Evolutionary conservation across 176 grass and related monocot genomes (phyloP), one percentile per base, ranked within the genome.

Genomic region (Secale cereale): DNA sequence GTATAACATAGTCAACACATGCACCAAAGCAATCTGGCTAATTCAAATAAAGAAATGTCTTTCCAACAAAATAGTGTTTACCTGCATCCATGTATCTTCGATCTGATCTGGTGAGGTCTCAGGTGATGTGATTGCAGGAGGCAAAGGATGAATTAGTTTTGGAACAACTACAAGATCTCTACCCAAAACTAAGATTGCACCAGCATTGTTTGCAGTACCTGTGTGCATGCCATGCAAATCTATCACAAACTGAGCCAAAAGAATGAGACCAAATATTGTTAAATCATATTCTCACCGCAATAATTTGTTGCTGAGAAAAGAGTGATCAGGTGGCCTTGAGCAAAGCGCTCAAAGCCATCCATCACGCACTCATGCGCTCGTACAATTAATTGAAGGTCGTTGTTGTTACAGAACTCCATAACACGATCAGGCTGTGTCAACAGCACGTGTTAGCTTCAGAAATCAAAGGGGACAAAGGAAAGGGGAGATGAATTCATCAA

Each of bases 41-140:
- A 41, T 77, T 70, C 33, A 70, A 54, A 69, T 26, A 78, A 30
- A 69, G 33, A 33, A 73, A 13, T 39, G 82, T 6, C 10, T 75
- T 20, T 64, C 46, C 11, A 81, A 85, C 28, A 65, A 64, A 37
- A 73, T 63, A 31, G 16, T 56, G 19, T 85, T 76, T 82, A 97
- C 97, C 94, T 99, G 97, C 97, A 99, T 99, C 97, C 97, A 99
- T 80, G 97, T 99, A 91, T 94, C 97, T 76, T 99, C 97, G 32
- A 94, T 92, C 62, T 96, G 93, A 88, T 99, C 94, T 17, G 92
- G 94, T 10, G 94, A 99, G 63, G 94, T 88, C 87, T 99, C 97
- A 0, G 97, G 91, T 67, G 94, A 99, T 78, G 77, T 96, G 70
- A 99, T 92, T 45, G 91, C 94, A 67, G 97, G 97, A 61, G 97